A percentile compares a stretch with the other conserved stretches of the same genome.
phyloP scores from a whole-genome alignment of 331 rosid genomes.

The Pyracantha coccinea region DNA sequence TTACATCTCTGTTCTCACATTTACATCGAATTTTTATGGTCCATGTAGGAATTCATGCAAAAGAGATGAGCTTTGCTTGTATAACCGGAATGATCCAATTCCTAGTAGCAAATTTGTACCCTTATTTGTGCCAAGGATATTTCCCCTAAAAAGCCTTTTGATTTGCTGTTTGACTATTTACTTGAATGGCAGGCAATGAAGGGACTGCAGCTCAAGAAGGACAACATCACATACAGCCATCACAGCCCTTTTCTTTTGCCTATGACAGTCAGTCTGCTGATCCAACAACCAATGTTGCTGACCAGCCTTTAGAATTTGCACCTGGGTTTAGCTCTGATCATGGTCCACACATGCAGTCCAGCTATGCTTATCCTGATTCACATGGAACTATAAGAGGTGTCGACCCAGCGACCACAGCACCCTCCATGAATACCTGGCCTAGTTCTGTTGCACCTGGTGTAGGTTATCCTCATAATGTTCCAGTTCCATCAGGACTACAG shows the following conservation, averaged over 20 bases:
- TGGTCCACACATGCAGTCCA: slow-evolving; percentile 48
- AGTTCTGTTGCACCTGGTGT: slow-evolving; percentile 52
- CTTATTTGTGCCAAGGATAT: background rate
- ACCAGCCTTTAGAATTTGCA: slow-evolving; percentile 91
- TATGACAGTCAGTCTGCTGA: slow-evolving; percentile 45
- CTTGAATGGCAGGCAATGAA: slow-evolving; percentile 53
- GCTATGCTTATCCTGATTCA: slow-evolving; percentile 56
- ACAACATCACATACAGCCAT: slow-evolving; percentile 40
- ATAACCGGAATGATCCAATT: background rate
- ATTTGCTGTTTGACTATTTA: slow-evolving; percentile 31
- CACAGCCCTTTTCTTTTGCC: slow-evolving; percentile 36
- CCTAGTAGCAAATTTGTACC: background rate
- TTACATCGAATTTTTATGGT: background rate
- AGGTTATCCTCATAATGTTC: slow-evolving; percentile 57
- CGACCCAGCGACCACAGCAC: slow-evolving; percentile 32
- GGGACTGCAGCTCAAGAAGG: slow-evolving; percentile 52
- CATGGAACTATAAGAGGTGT: slow-evolving; percentile 35
- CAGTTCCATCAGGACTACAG: slow-evolving; percentile 77
- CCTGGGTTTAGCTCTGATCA: slow-evolving; percentile 60
- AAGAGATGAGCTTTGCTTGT: background rate
- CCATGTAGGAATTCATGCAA: background rate
- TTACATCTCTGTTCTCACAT: background rate
- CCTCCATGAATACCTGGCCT: slow-evolving; percentile 64
- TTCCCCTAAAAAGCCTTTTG: slow-evolving; percentile 6
- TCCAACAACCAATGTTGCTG: slow-evolving; percentile 56